Conservation (phyloP, 176 grass and related monocot species). For the Triticum dicoccoides region DNA sequence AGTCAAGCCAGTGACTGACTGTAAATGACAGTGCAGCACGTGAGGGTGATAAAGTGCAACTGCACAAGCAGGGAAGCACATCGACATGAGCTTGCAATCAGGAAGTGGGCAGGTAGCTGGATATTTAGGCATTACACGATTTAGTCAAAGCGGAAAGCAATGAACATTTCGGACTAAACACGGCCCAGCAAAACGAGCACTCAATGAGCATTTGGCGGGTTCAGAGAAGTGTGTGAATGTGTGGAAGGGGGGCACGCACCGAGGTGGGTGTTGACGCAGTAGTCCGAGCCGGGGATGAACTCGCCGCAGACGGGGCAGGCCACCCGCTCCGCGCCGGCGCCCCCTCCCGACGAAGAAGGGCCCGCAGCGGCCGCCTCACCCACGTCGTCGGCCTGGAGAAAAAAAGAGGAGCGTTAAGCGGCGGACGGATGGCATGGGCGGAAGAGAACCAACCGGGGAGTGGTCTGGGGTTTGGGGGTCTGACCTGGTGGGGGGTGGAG, state of each 20-base stretch:
- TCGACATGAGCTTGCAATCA: background rate
- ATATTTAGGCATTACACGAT: too few species aligned
- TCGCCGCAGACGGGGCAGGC: conserved; percentile 74
- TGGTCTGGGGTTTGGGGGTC: conserved; percentile 9
- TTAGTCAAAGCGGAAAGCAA: too few species aligned
- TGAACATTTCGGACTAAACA: too few species aligned
- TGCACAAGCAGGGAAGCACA: background rate
- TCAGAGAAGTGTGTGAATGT: too few species aligned
- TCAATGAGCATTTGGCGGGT: too few species aligned
- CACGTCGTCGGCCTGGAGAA: conserved; percentile 1
- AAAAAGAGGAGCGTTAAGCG: background rate
- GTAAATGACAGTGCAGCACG: background rate
- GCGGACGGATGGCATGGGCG: background rate
- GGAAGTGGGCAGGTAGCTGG: background rate
- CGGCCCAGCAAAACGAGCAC: too few species aligned
- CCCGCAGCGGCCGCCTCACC: background rate
- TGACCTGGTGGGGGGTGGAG: conserved; percentile 12
- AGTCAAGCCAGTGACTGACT: background rate
- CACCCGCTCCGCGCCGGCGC: conserved; percentile 38
- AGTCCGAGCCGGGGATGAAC: conserved; percentile 59
- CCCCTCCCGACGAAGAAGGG: conserved; percentile 8
- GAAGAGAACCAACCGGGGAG: background rate
- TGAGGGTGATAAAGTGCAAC: background rate
- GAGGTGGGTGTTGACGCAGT: conserved; percentile 71
- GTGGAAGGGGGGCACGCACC: conserved; percentile 24